These are phyloP conservation scores for Calonectria leucothoes DNA, from an alignment of 2,329 filamentous ascomycete genomes.

Conservation along the genomic window DNA sequence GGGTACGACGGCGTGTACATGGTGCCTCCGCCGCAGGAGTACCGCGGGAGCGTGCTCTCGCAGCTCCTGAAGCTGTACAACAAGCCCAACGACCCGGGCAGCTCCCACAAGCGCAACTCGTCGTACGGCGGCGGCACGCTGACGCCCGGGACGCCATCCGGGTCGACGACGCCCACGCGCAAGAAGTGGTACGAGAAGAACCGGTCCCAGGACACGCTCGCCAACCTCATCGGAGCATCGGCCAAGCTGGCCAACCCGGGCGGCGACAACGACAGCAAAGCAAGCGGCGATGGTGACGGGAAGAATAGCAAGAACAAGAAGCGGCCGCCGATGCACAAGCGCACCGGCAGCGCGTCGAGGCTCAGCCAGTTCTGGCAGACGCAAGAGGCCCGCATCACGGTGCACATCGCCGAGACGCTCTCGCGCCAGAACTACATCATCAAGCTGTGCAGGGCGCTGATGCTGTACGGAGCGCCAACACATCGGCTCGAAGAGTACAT, in stretches of 20 bases:
- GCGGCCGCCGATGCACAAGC: conserved; percentile 51
- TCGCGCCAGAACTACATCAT: conserved; percentile 85
- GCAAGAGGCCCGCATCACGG: conserved; percentile 58
- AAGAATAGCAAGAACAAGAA: conserved; percentile 28
- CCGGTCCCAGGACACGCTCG: conserved; percentile 58
- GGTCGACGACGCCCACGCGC: conserved; percentile 55
- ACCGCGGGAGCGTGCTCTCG: conserved; percentile 58
- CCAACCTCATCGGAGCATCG: conserved; percentile 60
- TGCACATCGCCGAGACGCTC: conserved; percentile 74
- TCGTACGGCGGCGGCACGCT: conserved; percentile 44
- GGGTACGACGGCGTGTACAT: conserved; percentile 55
- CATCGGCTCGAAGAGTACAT: conserved; percentile 92
- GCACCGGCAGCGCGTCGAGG: conserved; percentile 49
- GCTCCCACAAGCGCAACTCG: conserved; percentile 38
- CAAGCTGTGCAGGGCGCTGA: conserved; percentile 84
- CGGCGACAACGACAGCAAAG: not conserved
- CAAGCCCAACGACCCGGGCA: conserved; percentile 42
- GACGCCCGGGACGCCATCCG: conserved; percentile 50
- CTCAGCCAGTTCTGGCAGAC: conserved; percentile 55
- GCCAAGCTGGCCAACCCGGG: conserved; percentile 53
- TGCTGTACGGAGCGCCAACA: conserved; percentile 90
- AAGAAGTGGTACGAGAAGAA: conserved; percentile 63
- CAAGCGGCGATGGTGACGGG: not conserved
- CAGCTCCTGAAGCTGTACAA: conserved; percentile 61
- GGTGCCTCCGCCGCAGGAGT: conserved; percentile 54